phyloP scores from a whole-genome alignment of 768 basidiomycete genomes.

The Lactarius vividus region DNA sequence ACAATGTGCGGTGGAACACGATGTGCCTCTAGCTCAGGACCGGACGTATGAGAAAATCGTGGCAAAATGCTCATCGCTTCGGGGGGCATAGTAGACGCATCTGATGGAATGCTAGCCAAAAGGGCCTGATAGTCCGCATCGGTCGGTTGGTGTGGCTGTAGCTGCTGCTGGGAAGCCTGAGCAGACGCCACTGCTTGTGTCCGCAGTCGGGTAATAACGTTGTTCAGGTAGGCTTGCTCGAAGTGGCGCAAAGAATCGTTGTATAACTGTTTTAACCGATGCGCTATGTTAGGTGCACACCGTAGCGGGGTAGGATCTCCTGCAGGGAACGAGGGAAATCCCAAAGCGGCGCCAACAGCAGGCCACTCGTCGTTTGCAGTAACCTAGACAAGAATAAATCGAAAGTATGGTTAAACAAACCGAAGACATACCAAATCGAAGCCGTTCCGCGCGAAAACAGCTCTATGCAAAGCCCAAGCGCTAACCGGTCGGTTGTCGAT shows the following conservation, averaged over 20 bases:
- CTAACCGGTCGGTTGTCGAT: no score
- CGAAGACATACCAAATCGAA: no score
- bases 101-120: conserved; percentile 1
- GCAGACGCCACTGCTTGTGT: background rate
- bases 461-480: no score
- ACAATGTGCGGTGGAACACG: conserved; percentile 15
- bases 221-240: conserved; percentile 9
- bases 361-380: no score
- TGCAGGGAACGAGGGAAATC: conserved; percentile 3
- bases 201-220: background rate
- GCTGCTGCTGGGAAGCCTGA: conserved; percentile 2
- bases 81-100: background rate
- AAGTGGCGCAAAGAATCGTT: conserved; percentile 6
- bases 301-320: conserved; percentile 4
- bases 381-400: no score
- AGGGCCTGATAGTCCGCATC: conserved; percentile 17
- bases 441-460: no score
- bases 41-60: conserved; percentile 23
- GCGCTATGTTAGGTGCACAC: conserved; percentile 11
- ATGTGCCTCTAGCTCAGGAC: conserved; percentile 19
- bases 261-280: conserved; percentile 15
- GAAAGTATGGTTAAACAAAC: no score
- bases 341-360: background rate
- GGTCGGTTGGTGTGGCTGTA: conserved; percentile 12
- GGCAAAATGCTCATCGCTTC: conserved; percentile 16